Base-by-base conservation (phyloP, 2,329 filamentous ascomycete genomes). In the Fusarium citri region DNA sequence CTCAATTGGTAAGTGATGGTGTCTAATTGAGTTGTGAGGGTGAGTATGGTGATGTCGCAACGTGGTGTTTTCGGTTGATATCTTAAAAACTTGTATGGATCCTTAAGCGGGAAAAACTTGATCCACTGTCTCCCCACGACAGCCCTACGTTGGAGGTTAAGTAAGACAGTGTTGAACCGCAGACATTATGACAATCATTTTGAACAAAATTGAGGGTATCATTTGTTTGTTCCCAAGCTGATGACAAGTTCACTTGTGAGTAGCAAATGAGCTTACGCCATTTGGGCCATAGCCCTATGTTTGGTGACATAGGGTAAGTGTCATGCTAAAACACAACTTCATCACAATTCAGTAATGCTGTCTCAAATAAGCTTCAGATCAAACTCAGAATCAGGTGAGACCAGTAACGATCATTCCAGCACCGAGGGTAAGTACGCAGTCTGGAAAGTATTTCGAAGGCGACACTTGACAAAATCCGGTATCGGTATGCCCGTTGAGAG, bases 41-140 rank as follows among this genome's bases (percentile, higher is more conserved):
- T 68, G 31, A 65, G 55, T 51, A n/a, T 28, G 42, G 41, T n/a
- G 30, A 20, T 46, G n/a, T 30, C 48, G 60, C 43, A 57, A 69
- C 31, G 61, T 69, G 61, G 48, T 69, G 47, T 66, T 37, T 25
- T 55, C 23, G 26, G 18, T 42, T 30, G 41, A 31, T 56, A 34
- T 25, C 28, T 51, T 8, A 30, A 42, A 68, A 68, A 59, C 51
- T 67, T 55, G 26, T 56, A 72, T 50, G 56, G 57, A 62, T 45
- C 55, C 56, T 68, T 59, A 26, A 48, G 20, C 71, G 71, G 72
- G 72, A 71, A 73, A 74, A 74, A 69, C 57, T 71, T 74, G 72
- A 74, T 74, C 72, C 72, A 74, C 62, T 45, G 23, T 59, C 22
- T n/a, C 67, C 43, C 67, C 58, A 64, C 57, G 67, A 50, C 16